A percentile compares a stretch with the other conserved stretches of the same genome.
These are phyloP conservation scores for Colletotrichum lupini DNA, from an alignment of 2,329 filamentous ascomycete species.

Conservation along the genomic window DNA sequence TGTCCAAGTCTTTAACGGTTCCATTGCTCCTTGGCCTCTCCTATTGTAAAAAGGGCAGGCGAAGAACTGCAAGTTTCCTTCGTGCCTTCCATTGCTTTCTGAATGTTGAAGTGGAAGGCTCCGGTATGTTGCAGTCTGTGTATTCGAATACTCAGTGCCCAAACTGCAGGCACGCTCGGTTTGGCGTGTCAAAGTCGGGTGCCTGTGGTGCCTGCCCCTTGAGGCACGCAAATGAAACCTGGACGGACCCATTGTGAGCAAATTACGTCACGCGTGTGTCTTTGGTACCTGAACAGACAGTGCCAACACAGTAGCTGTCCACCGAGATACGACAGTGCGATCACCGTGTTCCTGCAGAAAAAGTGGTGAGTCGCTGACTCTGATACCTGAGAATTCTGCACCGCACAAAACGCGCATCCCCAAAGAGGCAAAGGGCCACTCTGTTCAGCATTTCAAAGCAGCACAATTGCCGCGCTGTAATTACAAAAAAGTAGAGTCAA, in stretches of 20 bases:
- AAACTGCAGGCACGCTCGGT: conserved; percentile 15
- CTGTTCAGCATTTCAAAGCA: conserved; percentile 27
- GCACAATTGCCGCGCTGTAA: conserved; percentile 27
- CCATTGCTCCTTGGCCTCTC: too few relatives aligned
- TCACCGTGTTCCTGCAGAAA: conserved; percentile 4
- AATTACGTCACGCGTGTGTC: conserved; percentile 30
- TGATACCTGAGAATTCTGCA: conserved; percentile 28
- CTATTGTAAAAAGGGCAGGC: too few relatives aligned
- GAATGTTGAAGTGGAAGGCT: neutral
- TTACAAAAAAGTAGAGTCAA: conserved; percentile 10
- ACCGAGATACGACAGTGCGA: fast-evolving
- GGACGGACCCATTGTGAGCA: conserved; percentile 30
- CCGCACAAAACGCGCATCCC: conserved; percentile 33
- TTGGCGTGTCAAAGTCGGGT: conserved; percentile 16
- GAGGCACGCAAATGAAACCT: conserved; percentile 28
- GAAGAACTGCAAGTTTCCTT: too few relatives aligned
- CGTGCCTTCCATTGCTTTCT: too few relatives aligned
- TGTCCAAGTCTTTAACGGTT: too few relatives aligned
- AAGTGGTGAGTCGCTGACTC: conserved; percentile 6
- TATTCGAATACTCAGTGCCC: neutral
- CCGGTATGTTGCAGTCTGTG: conserved; percentile 13
- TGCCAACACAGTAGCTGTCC: neutral
- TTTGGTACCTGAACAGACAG: conserved; percentile 8
- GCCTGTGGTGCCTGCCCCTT: neutral
- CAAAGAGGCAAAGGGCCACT: conserved; percentile 26